phyloP scores from a whole-genome alignment of 192 early-diverging fungal genomes.

The Dimargaris verticillata region DNA sequence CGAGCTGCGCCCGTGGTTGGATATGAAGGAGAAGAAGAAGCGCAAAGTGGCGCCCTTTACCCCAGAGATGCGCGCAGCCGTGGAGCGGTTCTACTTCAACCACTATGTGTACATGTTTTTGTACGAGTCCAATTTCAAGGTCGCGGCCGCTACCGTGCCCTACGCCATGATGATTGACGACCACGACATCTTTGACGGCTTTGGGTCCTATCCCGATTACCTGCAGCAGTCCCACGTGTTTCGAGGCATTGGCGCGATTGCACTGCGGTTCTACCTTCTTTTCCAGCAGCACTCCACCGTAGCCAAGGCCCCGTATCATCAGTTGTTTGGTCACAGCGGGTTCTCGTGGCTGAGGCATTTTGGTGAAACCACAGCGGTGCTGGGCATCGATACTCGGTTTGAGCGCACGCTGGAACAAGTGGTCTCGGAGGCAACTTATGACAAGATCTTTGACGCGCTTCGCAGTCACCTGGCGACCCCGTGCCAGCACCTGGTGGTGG shows the following conservation, averaged over 20 bases:
- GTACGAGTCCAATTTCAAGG: conserved; percentile 32
- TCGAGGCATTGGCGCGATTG: conserved; percentile 53
- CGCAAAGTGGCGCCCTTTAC: conserved; percentile 34
- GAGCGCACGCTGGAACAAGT: conserved; percentile 52
- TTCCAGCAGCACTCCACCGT: conserved; percentile 71
- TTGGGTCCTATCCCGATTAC: conserved; percentile 64
- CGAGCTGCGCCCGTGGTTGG: conserved; percentile 41
- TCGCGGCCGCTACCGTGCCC: conserved; percentile 59
- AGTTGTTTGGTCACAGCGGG: conserved; percentile 30
- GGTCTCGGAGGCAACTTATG: conserved; percentile 38
- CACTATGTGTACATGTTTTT: conserved; percentile 46
- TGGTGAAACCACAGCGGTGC: conserved; percentile 42
- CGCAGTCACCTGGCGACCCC: conserved; percentile 29
- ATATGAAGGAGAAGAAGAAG: conserved; percentile 27
- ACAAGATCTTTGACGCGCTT: conserved; percentile 37
- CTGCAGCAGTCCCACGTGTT: conserved; percentile 51
- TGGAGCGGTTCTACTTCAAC: conserved; percentile 52
- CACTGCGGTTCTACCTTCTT: conserved; percentile 59
- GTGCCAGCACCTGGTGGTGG: conserved; percentile 49
- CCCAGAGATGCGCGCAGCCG: conserved; percentile 31
- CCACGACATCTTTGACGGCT: conserved; percentile 78
- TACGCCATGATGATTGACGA: conserved; percentile 69
- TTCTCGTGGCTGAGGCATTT: conserved; percentile 49
- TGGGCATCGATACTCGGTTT: conserved; percentile 54
- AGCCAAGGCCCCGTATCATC: conserved; percentile 34